Base-by-base conservation (phyloP, 352 stramenopile species). In the Peronospora destructor region DNA sequence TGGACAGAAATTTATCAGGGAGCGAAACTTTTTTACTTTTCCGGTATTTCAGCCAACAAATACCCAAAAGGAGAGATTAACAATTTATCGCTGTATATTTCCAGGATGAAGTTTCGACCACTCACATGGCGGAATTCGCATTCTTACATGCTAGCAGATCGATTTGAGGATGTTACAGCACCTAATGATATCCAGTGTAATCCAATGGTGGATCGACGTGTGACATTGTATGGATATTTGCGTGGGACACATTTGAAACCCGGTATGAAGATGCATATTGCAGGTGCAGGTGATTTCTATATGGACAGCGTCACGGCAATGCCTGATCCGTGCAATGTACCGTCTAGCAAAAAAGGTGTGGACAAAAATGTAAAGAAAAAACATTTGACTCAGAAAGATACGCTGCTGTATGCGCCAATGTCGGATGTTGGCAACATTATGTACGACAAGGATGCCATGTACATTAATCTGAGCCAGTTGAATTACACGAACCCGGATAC, bases 371-470 rank as follows among this genome's bases (percentile, higher is more conserved):
- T 75, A 38, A 85, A 79, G 58, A 91, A 96, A 60, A 94, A 94
- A 67, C 83, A 91, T 53, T 59, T 95, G 63, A 93, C 78, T 5
- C 73, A 94, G 56, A 98, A 98, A 67, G 95, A 99, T 57, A 94
- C 84, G 14, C 71, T 98, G 36, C 63, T 90, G 32, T 90, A 90
- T 52, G 78, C 78, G 10, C 78, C 78, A 1, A 90, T 90, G 78
- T 87, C 78, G 33, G 97, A 99, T 63, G 93, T 99, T 2, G 97
- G 97, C 55, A 95, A 91, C 53, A 96, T 99, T 45, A 88, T 92
- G 54, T 98, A 98, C 53, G 97, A 99, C 66, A 98, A 98, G 68
- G 97, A 99, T 57, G 96, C 95, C 25, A 96, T 99, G 65, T 99
- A 99, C 78, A 98, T 99, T 67, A 97, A 98, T 57, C 80, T 99